These are phyloP conservation scores for Diaporthe citriasiana DNA, from an alignment of 2,329 filamentous ascomycete species.

Conservation along the genomic window DNA sequence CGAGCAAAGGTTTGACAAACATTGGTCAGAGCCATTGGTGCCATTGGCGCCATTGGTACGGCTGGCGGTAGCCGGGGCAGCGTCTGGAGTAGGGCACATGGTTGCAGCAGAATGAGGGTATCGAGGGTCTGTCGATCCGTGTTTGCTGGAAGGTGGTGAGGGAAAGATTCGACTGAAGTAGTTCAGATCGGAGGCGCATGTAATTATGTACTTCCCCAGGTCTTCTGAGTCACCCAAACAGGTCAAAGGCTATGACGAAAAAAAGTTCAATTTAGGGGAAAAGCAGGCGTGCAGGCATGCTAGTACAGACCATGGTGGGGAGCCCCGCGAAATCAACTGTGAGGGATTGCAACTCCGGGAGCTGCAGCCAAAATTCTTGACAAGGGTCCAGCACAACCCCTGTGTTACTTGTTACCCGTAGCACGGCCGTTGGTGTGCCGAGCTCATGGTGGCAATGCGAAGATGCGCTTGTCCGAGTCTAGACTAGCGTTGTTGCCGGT, in stretches of 20 bases:
- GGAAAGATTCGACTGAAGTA: neutral
- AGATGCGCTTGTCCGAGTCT: neutral
- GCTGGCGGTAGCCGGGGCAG: conserved; percentile 15
- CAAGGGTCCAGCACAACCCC: neutral
- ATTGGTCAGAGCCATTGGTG: conserved; percentile 27
- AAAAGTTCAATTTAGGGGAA: conserved; percentile 30
- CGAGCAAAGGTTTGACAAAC: conserved; percentile 6
- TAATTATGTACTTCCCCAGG: conserved; percentile 28
- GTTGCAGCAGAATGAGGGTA: conserved; percentile 8
- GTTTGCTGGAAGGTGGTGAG: conserved; percentile 16
- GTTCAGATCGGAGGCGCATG: conserved; percentile 1
- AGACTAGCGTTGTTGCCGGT: neutral
- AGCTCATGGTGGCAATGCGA: neutral
- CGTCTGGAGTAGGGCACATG: conserved; percentile 32
- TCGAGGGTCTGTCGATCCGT: conserved; percentile 18
- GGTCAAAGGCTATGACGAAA: conserved; percentile 29
- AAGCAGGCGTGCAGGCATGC: conserved; percentile 28
- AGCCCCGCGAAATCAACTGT: conserved; percentile 27
- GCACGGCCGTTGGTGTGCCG: neutral
- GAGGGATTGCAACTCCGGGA: conserved; percentile 16
- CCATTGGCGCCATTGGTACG: conserved; percentile 33
- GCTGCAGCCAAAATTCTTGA: conserved; percentile 26
- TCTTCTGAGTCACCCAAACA: conserved; percentile 35
- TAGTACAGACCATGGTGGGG: conserved; percentile 20
- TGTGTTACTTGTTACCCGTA: neutral